These are phyloP conservation scores for Flaveria trinervia DNA, from an alignment of 129 eudicot genomes.

Conservation along the genomic window DNA sequence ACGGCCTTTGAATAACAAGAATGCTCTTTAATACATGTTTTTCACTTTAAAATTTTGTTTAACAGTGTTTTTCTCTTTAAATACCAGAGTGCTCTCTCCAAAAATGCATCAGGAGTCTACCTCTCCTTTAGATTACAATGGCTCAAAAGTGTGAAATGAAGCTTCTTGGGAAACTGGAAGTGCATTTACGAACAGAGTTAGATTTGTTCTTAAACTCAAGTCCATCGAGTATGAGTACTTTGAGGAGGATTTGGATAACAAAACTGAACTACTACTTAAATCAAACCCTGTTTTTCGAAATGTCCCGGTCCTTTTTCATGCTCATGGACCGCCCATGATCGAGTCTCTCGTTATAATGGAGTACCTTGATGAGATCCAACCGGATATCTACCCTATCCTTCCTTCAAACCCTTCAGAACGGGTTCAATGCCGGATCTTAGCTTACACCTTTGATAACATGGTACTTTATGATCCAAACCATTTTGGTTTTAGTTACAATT, in stretches of 20 bases:
- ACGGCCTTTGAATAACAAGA: too few species aligned
- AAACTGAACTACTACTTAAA: neutral
- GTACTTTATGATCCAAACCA: neutral
- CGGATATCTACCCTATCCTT: slow-evolving; percentile 37
- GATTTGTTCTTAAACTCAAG: neutral
- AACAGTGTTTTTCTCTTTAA: too few species aligned
- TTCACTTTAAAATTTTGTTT: too few species aligned
- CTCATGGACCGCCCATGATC: neutral
- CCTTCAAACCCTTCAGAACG: slow-evolving; percentile 33
- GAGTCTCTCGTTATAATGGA: neutral
- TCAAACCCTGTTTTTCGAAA: neutral
- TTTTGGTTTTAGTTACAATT: neutral
- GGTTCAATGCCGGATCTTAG: neutral
- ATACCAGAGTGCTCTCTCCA: too few species aligned
- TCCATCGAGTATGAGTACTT: neutral
- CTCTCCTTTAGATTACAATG: neutral
- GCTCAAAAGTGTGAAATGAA: neutral
- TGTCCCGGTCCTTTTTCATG: slow-evolving; percentile 2
- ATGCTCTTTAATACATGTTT: too few species aligned
- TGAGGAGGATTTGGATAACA: neutral
- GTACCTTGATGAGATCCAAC: slow-evolving; percentile 34
- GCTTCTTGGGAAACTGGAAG: neutral
- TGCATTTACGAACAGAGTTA: neutral
- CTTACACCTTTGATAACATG: neutral
- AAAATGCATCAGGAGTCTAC: too few species aligned